phyloP scores from a whole-genome alignment of 495 filamentous ascomycete genomes.

The Penicillium parvum region DNA sequence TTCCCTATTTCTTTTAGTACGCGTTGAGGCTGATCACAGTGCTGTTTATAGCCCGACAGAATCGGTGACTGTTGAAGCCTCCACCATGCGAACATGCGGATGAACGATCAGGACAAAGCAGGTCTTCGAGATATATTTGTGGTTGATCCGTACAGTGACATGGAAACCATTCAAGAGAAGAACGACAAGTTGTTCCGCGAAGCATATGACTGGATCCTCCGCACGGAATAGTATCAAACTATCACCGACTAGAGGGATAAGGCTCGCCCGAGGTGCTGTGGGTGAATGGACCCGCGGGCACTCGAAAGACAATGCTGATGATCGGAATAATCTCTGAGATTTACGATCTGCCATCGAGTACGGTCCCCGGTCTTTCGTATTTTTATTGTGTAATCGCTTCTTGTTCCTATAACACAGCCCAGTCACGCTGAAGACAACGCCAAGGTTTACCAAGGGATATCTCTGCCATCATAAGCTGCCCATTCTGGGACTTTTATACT shows the following conservation, averaged over 20 bases:
- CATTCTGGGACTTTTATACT: too few species aligned
- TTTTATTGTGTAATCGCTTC: too few species aligned
- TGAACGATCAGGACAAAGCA: too few species aligned
- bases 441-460: too few species aligned
- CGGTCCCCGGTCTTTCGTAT: background rate
- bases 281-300: background rate
- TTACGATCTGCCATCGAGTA: background rate
- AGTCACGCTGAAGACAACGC: too few species aligned
- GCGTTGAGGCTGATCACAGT: too few species aligned
- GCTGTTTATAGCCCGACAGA: too few species aligned
- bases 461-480: too few species aligned
- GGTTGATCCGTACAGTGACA: background rate
- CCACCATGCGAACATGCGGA: too few species aligned
- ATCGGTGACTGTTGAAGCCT: too few species aligned
- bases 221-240: background rate
- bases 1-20: too few species aligned
- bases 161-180: background rate
- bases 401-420: too few species aligned
- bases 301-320: background rate
- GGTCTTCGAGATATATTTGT: background rate
- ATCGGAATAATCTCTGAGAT: background rate
- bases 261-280: background rate
- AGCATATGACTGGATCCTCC: background rate
- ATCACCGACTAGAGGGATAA: background rate
- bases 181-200: background rate